Evolutionary conservation across 1,139 yeast species (phyloP).

Genomic region (Taphrina communis): DNA sequence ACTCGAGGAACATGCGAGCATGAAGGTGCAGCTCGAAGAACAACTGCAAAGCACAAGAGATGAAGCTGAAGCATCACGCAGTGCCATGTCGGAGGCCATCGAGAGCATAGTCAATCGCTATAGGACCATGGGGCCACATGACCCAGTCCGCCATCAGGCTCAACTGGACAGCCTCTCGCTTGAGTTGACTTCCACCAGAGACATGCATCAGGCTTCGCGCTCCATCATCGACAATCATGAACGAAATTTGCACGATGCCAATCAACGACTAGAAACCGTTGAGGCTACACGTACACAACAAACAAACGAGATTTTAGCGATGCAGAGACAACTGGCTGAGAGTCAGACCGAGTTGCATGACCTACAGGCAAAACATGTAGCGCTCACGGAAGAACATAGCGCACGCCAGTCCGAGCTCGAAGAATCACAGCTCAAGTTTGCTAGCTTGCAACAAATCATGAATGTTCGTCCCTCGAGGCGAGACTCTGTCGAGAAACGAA

Average conservation of each 20-base stretch:
- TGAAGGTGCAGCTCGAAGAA: constrained; percentile 24
- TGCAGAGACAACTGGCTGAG: constrained; percentile 31
- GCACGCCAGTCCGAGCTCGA: constrained; percentile 37
- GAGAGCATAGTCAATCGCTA: constrained; percentile 11
- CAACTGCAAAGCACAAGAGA: constrained; percentile 12
- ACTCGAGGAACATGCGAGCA: constrained; percentile 4
- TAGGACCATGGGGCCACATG: constrained; percentile 27
- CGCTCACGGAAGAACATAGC: constrained; percentile 6
- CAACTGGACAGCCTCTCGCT: constrained; percentile 17
- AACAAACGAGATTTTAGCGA: constrained; percentile 26
- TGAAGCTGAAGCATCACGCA: constrained; percentile 20
- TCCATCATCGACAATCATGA: constrained; percentile 13
- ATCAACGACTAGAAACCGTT: constrained; percentile 27
- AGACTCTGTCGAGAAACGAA: constrained; percentile 19
- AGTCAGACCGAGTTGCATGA: constrained; percentile 25
- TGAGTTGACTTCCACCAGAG: constrained; percentile 13
- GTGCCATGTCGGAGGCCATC: constrained; percentile 21
- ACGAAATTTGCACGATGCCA: constrained; percentile 25
- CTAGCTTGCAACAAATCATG: constrained; percentile 36
- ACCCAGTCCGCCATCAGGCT: constrained; percentile 21
- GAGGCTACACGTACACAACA: constrained; percentile 17
- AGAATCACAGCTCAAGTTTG: constrained; percentile 29
- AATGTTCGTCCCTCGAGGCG: constrained; percentile 8
- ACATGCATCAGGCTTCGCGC: constrained; percentile 15
- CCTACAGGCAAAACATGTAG: constrained; percentile 27